Base-by-base conservation (phyloP, 192 early-diverging fungal species). In the Umbelopsis isabellina region DNA sequence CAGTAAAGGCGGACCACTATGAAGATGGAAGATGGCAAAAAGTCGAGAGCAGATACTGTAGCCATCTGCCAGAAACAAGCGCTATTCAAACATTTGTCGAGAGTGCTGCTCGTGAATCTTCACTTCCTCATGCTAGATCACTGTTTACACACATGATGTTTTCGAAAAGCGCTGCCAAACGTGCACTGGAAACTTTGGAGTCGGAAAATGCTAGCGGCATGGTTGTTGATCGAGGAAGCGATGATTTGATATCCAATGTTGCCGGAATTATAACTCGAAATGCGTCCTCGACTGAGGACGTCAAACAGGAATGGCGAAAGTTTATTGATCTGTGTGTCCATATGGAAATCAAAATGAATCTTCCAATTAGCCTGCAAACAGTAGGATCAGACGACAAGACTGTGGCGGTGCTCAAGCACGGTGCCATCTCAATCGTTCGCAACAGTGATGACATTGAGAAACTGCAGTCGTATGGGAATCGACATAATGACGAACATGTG, bases 231-330 rank as follows among this genome's bases (percentile, higher is more conserved):
- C 8, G 15, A 11, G 55, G 55, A 22, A 61, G 16, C n/a, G 55
- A 61, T n/a, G 55, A 61, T 61, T 18, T 61, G n/a, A 33, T 61
- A 30, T 27, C 55, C 10, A 61, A 61, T 16, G 55, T 61, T 35
- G 16, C 27, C 15, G 55, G 33, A 4, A 18, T 35, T 13, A 35
- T 61, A 16, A 35, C 27, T 15, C 9, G 55, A 15, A 61, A 61
- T 4, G 27, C 12, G 0, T 5, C 25, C 0, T 35, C 25, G 3
- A n/a, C 30, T 35, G 55, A 35, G 11, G 55, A 61, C 55, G 18
- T 30, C 55, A 61, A 61, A 30, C 27, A 30, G 33, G 55, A 61
- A 12, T 61, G 55, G 55, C 27, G 55, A 61, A 27, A n/a, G 30
- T 61, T 61, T n/a, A 61, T 61, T 3, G 55, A 61, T 35, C 16